Evolutionary conservation across 2,329 filamentous ascomycete genomes (phyloP), one percentile per base, ranked within the genome.

Genomic region (Graphiopsis chlorocephala): DNA sequence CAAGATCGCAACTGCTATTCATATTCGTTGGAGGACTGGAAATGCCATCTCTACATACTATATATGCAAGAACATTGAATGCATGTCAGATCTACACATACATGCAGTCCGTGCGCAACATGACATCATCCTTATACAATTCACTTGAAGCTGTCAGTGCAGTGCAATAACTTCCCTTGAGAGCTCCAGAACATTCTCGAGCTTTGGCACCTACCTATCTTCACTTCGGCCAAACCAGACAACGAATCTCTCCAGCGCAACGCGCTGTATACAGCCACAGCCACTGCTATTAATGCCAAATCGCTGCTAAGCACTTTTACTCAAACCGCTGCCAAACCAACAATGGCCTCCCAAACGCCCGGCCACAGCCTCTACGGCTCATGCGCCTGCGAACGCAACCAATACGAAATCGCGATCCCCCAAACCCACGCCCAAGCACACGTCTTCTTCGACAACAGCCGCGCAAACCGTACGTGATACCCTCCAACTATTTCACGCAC

Each of bases 351-450:
- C 29, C 50, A 53, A 17, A n/a, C 26, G 50, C 50, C 60, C 12
- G 45, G 10, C 26, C 61, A 67, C 35, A 67, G 63, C 33, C 84
- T 96, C 64, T 87, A 85, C 68, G 93, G 93, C 72, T 86, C 88
- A 68, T 97, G 93, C 80, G 88, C 90, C 61, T 97, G 93, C 77
- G 92, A 93, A 64, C 87, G 93, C 67, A 96, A 95, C 74, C 85
- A 88, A 74, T 97, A 96, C 79, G 83, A 88, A 65, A 87, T 97
- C 70, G 79, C 86, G 53, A 83, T 94, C 26, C 92, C 92, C 35
- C 78, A 25, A 28, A 14, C 47, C 4, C 12, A 25, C 12, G 47
- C 47, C 4, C 53, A 84, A 59, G 87, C 88, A 17, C 84, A 88
- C 69, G 86, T 96, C 25, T 85, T 92, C 67, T 95, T 96, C 75